These are phyloP conservation scores for Aspergillus panamensis DNA, from an alignment of 495 filamentous ascomycete species.

Conservation along the genomic window DNA sequence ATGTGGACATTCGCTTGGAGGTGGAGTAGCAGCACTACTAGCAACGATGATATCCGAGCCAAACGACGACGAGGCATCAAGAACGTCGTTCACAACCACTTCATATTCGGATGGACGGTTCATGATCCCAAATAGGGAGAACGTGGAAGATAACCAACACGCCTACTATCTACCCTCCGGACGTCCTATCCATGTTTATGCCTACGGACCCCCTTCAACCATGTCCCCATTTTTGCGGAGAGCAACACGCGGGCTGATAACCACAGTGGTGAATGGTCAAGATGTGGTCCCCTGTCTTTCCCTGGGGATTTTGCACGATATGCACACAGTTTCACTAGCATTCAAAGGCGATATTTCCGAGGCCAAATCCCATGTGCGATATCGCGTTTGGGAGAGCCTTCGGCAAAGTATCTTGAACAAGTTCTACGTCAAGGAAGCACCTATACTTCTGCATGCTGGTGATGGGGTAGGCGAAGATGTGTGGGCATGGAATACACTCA, in stretches of 20 bases:
- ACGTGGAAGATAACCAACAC: slow-evolving; percentile 20
- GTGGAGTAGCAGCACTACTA: slow-evolving; percentile 68
- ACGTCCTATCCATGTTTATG: slow-evolving; percentile 73
- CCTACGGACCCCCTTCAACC: slow-evolving; percentile 71
- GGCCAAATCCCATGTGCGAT: slow-evolving; percentile 61
- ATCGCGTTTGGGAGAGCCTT: slow-evolving; percentile 62
- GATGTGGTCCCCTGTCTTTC: slow-evolving; percentile 74
- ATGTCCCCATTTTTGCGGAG: slow-evolving; percentile 69
- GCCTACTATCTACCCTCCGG: slow-evolving; percentile 57
- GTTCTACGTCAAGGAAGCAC: slow-evolving; percentile 46
- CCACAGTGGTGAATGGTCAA: slow-evolving; percentile 66
- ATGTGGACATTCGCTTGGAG: slow-evolving; percentile 74
- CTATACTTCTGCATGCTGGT: slow-evolving; percentile 41
- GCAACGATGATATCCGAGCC: slow-evolving; percentile 71
- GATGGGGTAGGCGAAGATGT: slow-evolving; percentile 58
- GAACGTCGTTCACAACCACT: slow-evolving; percentile 54
- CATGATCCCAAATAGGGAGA: slow-evolving; percentile 37
- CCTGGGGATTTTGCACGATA: slow-evolving; percentile 69
- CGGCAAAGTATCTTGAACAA: slow-evolving; percentile 45
- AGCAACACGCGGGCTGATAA: slow-evolving; percentile 71
- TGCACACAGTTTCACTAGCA: slow-evolving; percentile 65
- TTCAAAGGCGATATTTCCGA: slow-evolving; percentile 68
- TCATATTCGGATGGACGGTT: slow-evolving; percentile 35
- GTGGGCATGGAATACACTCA: slow-evolving; percentile 68
- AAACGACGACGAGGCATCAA: slow-evolving; percentile 43